Evolutionary conservation across 202 grass and related monocot species (phyloP), one percentile per base, ranked within the genome.

Genomic region (Brachypodium distachyon): DNA sequence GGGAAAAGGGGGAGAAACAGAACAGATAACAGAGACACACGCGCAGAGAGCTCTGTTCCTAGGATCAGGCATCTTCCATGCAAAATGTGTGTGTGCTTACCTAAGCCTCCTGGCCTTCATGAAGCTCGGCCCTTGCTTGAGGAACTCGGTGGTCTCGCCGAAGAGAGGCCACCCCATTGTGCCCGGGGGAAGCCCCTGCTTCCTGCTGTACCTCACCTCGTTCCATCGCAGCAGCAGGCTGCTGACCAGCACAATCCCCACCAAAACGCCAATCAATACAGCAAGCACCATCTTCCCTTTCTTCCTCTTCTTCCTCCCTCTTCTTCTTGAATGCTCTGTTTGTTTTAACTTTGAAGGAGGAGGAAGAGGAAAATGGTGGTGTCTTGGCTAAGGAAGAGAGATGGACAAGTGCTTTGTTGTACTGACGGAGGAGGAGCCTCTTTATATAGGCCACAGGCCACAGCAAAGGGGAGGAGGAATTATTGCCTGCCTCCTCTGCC

Each of bases 81-180:
- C 12, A n/a, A 5, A 72, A 72, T 53, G 31, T 2, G 31, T 47
- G 23, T 29, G 53, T 19, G 21, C 61, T 61, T 85, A 97, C 93
- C 90, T 97, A 72, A 88, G 87, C 63, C 85, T 90, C 76, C 87
- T 76, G 29, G 77, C 77, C 90, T 97, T 97, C 87, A 97, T 93
- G 85, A 97, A 97, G 82, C 57, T 48, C 19, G 93, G 93, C 0
- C 93, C 93, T 52, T 93, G 90, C 80, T 93, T 97, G 72, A 97
- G 90, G 82, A 97, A 97, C 83, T 97, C 93, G 31, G 93, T 93
- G 29, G 90, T 97, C 87, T 97, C 93, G 53, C 93, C 93, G 58
- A 97, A 82, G 59, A 93, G 80, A 64, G 93, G 93, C 93, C 93
- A 97, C 39, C 93, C 93, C 93, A 97, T 97, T 77, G 93, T 97